Base-by-base conservation (phyloP, 1,284 basidiomycete species). In the Xanthoconium separans region DNA sequence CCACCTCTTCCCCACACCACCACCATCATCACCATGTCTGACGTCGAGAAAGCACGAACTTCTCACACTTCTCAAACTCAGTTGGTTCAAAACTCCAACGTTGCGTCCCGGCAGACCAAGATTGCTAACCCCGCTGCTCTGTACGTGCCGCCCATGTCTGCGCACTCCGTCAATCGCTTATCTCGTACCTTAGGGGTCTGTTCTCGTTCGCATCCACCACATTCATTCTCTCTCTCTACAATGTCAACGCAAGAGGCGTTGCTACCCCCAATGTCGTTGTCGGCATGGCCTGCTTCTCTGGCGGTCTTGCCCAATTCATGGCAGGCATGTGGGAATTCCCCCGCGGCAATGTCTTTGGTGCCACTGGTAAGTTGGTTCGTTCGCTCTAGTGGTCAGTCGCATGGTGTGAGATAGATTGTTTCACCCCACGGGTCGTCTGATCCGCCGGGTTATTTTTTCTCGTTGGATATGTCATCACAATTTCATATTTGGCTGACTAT, bases 301-400 rank as follows among this genome's bases (percentile, higher is more conserved):
- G 94, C 54, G 95, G 95, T 57, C 80, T 95, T 22, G 83, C 82
- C 9, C 95, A 90, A 68, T 75, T 89, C 60, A 64, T 86, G 27
- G 86, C 86, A 10, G 86, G 87, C 41, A 87, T 89, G 85, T 89
- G 87, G 86, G 85, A 87, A 70, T 93, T 93, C 69, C 87, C 89
- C 2, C 76, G 81, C 41, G 90, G 89, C 11, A 88, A 90, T 61
- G 74, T 73, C 0, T 88, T 89, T 53, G 85, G 82, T 57, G 86
- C 82, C 2, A 85, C 85, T 36, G 84, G 87, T 87, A 55, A 66
- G 83, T 75, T 11, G 0, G 6, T 34, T 9, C 34, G 15, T 13
- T 34, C 16, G 34, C 16, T 16, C 16, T 11, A 16, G 34, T 7
- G 34, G 8, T 34, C 15, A 13, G 6, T 6, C 29, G 29, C 33